Evolutionary conservation across 495 filamentous ascomycete genomes (phyloP).

Genomic region (Hypomontagnella monticulosa): DNA sequence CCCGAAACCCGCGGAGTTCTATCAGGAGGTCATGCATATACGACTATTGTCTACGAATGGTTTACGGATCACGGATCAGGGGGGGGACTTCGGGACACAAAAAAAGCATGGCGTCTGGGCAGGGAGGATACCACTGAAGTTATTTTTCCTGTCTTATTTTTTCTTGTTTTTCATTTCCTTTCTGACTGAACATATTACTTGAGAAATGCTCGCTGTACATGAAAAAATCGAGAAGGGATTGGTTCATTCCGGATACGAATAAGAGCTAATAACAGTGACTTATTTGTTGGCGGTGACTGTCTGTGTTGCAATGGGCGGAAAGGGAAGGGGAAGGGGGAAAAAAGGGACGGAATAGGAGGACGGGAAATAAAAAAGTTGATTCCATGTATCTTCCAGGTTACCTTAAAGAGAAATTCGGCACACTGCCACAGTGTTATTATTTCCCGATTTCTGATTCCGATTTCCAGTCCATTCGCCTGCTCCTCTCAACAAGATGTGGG

Average conservation of each 20-base stretch:
- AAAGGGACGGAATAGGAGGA: not conserved
- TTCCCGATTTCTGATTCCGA: not conserved
- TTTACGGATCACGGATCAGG: constrained; percentile 29
- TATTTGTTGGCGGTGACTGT: constrained; percentile 2
- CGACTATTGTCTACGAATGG: constrained; percentile 36
- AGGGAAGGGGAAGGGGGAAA: constrained; percentile 6
- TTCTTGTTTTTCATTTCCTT: constrained; percentile 4
- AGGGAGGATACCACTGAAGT: constrained; percentile 44
- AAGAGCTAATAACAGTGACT: not conserved
- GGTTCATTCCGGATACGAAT: not conserved
- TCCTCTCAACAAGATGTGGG: not conserved
- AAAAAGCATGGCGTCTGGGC: constrained; percentile 46
- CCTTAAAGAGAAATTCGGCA: constrained; percentile 34
- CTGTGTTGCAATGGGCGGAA: constrained; percentile 8
- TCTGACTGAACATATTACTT: constrained; percentile 23
- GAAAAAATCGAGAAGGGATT: constrained; percentile 2
- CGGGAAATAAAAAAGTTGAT: constrained; percentile 4
- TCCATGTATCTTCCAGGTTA: constrained; percentile 15
- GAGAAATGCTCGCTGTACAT: constrained; percentile 15
- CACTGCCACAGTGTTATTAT: constrained; percentile 21
- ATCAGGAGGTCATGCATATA: constrained; percentile 29
- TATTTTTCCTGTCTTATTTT: constrained; percentile 14
- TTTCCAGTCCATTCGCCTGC: not conserved
- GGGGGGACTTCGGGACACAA: constrained; percentile 9
- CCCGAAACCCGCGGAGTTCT: not conserved